These are phyloP conservation scores for Nissolia schottii DNA, from an alignment of 306 rosid species.

Conservation along the genomic window DNA sequence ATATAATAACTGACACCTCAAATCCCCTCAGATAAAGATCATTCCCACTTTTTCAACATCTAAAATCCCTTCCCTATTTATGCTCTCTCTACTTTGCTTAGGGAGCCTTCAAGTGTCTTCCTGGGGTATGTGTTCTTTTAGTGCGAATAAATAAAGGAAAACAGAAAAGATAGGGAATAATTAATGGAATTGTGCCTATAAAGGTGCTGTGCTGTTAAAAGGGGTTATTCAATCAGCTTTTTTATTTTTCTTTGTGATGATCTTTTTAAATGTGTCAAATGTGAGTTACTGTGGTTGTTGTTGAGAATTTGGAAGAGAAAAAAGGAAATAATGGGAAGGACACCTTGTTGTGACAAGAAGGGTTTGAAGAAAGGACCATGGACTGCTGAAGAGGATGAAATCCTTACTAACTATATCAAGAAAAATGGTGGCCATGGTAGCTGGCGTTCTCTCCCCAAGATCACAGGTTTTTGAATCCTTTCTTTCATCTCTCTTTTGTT, in stretches of 20 bases:
- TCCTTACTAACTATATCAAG: conserved; percentile 61
- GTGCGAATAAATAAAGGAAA: too few species aligned
- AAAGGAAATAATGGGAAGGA: conserved; percentile 72
- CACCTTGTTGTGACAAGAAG: conserved; percentile 90
- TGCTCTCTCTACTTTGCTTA: conserved; percentile 6
- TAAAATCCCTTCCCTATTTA: conserved; percentile 16
- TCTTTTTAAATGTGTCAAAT: conserved; percentile 9
- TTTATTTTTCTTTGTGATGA: conserved; percentile 23
- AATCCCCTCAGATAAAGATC: conserved; percentile 5
- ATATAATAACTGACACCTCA: conserved; percentile 35
- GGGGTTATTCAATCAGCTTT: background rate
- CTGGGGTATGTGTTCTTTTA: conserved; percentile 10
- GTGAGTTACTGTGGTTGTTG: background rate
- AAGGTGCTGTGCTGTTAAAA: conserved; percentile 1
- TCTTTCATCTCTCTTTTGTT: background rate
- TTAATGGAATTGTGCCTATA: background rate
- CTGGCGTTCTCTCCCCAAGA: conserved; percentile 89
- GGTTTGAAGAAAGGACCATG: conserved; percentile 98
- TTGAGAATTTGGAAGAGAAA: conserved; percentile 15
- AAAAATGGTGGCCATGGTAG: conserved; percentile 90
- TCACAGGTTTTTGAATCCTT: conserved; percentile 58
- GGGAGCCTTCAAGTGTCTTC: conserved; percentile 11
- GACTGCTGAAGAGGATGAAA: conserved; percentile 89
- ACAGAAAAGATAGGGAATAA: background rate
- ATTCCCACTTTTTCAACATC: conserved; percentile 4